Evolutionary conservation across 306 rosid genomes (phyloP).

Genomic region (Pachyrhizus erosus): DNA sequence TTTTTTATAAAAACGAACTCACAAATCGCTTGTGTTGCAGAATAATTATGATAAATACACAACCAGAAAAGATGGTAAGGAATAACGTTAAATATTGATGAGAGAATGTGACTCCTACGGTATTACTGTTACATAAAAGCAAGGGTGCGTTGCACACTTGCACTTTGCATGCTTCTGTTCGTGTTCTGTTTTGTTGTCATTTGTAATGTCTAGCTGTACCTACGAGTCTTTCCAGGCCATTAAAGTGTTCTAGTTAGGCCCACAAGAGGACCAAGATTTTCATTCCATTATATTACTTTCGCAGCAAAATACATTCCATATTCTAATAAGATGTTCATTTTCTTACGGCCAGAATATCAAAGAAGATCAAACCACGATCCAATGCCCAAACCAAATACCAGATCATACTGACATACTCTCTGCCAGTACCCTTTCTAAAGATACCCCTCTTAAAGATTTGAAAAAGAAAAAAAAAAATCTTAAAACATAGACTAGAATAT

Average conservation of each 20-base stretch:
- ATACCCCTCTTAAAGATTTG: no score
- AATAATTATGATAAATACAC: no score
- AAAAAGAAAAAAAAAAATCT: no score
- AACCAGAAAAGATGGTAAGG: neutral
- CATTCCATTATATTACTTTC: neutral
- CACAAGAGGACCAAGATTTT: neutral
- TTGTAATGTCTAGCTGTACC: conserved; percentile 25
- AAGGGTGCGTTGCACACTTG: neutral
- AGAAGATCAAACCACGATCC: neutral
- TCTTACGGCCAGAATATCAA: neutral
- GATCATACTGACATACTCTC: no score
- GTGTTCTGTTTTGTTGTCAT: neutral
- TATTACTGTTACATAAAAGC: neutral
- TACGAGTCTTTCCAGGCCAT: conserved; percentile 28
- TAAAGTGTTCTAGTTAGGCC: conserved; percentile 24
- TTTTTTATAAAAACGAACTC: no score
- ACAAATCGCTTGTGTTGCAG: no score
- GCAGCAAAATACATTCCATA: neutral
- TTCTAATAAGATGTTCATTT: neutral
- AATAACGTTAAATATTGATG: conserved; percentile 10
- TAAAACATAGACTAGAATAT: no score
- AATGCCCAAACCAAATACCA: neutral
- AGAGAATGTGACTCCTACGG: neutral
- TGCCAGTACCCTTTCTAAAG: no score
- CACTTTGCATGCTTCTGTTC: conserved; percentile 8